A percentile compares a stretch with the other conserved stretches of the same genome.
Conservation (phyloP, 768 basidiomycete genomes). For the Pleurotus sapidus region DNA sequence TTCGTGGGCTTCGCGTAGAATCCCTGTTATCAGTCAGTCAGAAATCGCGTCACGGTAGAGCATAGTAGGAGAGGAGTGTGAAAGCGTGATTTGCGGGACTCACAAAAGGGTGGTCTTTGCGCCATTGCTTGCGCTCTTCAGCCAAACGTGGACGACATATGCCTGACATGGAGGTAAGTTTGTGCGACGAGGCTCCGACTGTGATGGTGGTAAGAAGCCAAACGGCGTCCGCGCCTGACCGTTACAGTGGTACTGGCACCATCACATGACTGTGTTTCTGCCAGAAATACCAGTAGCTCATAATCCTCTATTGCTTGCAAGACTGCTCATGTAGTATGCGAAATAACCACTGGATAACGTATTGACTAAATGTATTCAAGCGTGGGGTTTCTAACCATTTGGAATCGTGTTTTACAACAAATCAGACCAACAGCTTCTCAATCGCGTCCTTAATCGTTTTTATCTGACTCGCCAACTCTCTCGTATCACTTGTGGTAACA, state of each 20-base stretch:
- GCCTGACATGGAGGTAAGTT: constrained; percentile 61
- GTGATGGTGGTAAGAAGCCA: background rate
- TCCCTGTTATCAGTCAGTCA: constrained; percentile 54
- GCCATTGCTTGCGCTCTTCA: constrained; percentile 98
- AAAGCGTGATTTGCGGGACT: constrained; percentile 30
- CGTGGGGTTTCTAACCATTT: too few species aligned
- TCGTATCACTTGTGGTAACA: constrained; percentile 94
- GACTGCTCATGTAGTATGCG: too few species aligned
- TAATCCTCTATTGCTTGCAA: too few species aligned
- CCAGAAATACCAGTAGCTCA: too few species aligned
- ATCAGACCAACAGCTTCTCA: constrained; percentile 59
- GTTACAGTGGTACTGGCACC: too few species aligned
- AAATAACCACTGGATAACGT: too few species aligned
- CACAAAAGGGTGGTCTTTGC: constrained; percentile 98
- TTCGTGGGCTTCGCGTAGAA: constrained; percentile 96
- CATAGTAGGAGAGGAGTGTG: background rate
- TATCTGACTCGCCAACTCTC: constrained; percentile 89
- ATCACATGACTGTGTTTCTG: too few species aligned
- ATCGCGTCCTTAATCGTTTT: constrained; percentile 79
- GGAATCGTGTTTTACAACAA: background rate
- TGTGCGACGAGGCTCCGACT: background rate
- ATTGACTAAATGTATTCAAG: too few species aligned
- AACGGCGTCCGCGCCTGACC: too few species aligned
- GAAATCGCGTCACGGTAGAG: constrained; percentile 5
- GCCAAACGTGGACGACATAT: constrained; percentile 91